Evolutionary conservation across 2,329 filamentous ascomycete genomes (phyloP).

Genomic region (Beauveria sp.): DNA sequence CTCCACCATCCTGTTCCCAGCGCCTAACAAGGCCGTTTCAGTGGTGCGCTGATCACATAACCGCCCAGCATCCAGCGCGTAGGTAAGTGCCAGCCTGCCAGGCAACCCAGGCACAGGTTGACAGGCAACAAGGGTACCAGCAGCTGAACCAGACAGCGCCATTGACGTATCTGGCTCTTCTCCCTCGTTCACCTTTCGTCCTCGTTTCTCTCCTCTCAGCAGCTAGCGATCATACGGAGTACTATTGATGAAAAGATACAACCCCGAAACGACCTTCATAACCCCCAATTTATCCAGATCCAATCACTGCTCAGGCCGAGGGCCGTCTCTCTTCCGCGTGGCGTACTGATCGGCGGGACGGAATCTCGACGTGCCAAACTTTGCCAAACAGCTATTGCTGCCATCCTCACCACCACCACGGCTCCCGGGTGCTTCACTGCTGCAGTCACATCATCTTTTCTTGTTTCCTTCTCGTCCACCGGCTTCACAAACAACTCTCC

Average conservation of each 20-base stretch:
- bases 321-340: neutral
- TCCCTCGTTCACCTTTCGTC: neutral
- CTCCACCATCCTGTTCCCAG: neutral
- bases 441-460: neutral
- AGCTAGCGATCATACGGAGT: neutral
- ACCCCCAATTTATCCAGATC: neutral
- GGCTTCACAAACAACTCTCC: neutral
- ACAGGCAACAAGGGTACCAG: too few species aligned
- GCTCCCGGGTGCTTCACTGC: neutral
- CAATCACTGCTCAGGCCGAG: neutral
- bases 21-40: constrained; percentile 2
- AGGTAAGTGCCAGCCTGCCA: neutral
- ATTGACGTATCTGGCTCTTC: neutral
- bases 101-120: too few species aligned
- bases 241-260: neutral
- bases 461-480: too few species aligned
- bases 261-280: neutral
- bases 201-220: neutral
- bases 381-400: neutral
- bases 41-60: neutral
- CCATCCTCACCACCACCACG: neutral
- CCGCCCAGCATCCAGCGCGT: neutral
- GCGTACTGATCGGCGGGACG: neutral
- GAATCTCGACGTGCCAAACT: neutral
- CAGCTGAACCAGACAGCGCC: neutral